phyloP scores from a whole-genome alignment of 2,329 filamentous ascomycete species.

The Grosmannia clavigera region DNA sequence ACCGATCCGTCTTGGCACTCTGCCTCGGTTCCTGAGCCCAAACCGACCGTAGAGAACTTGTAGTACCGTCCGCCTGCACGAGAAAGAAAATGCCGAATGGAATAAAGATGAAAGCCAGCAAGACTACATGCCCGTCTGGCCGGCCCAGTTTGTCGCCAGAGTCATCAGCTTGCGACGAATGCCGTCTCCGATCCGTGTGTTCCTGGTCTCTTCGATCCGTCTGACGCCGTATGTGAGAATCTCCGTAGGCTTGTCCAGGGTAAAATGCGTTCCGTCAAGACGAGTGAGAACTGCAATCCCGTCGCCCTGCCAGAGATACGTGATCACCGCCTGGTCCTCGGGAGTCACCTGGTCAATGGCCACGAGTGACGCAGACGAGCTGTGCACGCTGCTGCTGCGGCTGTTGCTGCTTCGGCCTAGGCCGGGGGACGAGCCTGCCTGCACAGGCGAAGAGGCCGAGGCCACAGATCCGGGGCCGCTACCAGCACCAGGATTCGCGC shows the following conservation, averaged over 20 bases:
- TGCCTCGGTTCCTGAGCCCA: neutral
- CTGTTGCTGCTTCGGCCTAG: neutral
- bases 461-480: neutral
- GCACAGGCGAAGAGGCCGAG: neutral
- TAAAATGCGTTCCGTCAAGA: conserved; percentile 20
- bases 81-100: neutral
- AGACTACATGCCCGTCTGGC: neutral
- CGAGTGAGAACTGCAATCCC: conserved; percentile 24
- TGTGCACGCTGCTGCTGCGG: neutral
- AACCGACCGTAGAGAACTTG: neutral
- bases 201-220: conserved; percentile 26
- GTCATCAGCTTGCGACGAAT: conserved; percentile 30
- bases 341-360: conserved; percentile 28
- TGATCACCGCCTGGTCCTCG: conserved; percentile 24
- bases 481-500: neutral
- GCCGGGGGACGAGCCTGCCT: neutral
- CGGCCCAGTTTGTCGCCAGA: conserved; percentile 28
- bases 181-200: conserved; percentile 30
- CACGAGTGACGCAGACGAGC: conserved; percentile 8
- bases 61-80: neutral
- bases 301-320: conserved; percentile 26
- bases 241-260: conserved; percentile 24
- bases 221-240: conserved; percentile 28
- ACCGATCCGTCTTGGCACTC: neutral
- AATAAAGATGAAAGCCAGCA: neutral